Evolutionary conservation across 1,284 basidiomycete species (phyloP), one percentile per base, ranked within the genome.

Genomic region (Cerrena zonata): DNA sequence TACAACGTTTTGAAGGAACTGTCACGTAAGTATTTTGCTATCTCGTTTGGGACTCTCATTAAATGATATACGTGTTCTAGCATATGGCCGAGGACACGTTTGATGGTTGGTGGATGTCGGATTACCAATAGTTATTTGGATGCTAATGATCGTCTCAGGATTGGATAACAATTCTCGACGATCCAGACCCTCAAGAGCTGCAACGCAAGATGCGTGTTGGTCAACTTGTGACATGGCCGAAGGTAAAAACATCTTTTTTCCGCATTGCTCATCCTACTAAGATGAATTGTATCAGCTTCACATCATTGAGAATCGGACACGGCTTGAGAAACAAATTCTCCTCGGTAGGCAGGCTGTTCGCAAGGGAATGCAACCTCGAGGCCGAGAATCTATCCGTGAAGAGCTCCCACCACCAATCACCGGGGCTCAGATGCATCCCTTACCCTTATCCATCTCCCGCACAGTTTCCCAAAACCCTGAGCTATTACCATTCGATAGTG

Each of bases 191-290:
- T n/a, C 59, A 69, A 13, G 89, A 94, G 65, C 71, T 97, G 42
- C 80, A 79, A 54, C 74, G 91, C 49, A 93, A 94, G 91, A 80
- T 95, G 54, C 71, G 74, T 48, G 88, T 92, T 2, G 94, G 94
- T 3, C 77, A 95, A 68, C 67, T 82, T n/a, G 93, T 91, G n/a
- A 87, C 94, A 19, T 97, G 91, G 91, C 94, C 94, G 0, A 94
- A 94, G 72, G 88, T 94, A 57, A 42, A 39, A 26, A 22, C 34
- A 22, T 49, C 69, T 55, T 13, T n/a, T 18, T 38, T 37, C 39
- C 47, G 13, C 38, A 26, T 44, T n/a, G 30, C 19, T n/a, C 23
- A 24, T 11, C 18, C 12, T 10, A 34, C 39, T 49, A 4, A 7
- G 2, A 19, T n/a, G 47, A 42, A 41, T 22, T 36, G 7, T 11